These are phyloP conservation scores for Helicocarpus griseus DNA, from an alignment of 2,329 filamentous ascomycete genomes.

Conservation along the genomic window DNA sequence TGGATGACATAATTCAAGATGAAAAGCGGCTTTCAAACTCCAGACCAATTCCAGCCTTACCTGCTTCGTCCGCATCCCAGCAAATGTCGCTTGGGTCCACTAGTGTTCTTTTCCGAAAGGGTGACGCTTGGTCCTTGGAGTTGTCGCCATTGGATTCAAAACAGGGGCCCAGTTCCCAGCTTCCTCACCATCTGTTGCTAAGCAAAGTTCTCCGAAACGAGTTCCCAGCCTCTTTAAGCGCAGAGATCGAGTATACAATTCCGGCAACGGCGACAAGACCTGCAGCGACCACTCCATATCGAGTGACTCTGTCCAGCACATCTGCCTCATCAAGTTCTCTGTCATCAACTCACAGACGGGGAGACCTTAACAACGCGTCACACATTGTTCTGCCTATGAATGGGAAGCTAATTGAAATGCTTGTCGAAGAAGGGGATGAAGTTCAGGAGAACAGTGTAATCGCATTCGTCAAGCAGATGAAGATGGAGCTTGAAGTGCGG, in stretches of 20 bases:
- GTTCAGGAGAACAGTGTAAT: conserved; percentile 44
- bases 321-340: conserved; percentile 36
- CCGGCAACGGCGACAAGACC: conserved; percentile 18
- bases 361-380: conserved; percentile 38
- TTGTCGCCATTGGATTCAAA: conserved; percentile 29
- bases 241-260: conserved; percentile 42
- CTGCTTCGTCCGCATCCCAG: conserved; percentile 19
- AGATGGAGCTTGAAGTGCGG: conserved; percentile 59
- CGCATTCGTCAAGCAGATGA: conserved; percentile 56
- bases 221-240: conserved; percentile 47
- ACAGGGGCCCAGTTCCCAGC: conserved; percentile 12
- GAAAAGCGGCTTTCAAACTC: conserved; percentile 22
- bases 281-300: conserved; percentile 30
- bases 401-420: conserved; percentile 50
- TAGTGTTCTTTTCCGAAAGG: conserved; percentile 44
- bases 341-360: conserved; percentile 38
- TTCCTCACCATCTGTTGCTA: conserved; percentile 44
- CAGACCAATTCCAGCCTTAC: conserved; percentile 14
- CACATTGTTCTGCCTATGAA: conserved; percentile 50
- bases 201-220: conserved; percentile 49
- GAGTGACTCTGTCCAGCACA: conserved; percentile 36
- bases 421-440: conserved; percentile 44
- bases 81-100: conserved; percentile 10
- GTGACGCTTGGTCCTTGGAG: conserved; percentile 48
- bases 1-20: conserved; percentile 30